Conservation (phyloP, 805 yeast species). For the Grigorovia yakushimaensis region DNA sequence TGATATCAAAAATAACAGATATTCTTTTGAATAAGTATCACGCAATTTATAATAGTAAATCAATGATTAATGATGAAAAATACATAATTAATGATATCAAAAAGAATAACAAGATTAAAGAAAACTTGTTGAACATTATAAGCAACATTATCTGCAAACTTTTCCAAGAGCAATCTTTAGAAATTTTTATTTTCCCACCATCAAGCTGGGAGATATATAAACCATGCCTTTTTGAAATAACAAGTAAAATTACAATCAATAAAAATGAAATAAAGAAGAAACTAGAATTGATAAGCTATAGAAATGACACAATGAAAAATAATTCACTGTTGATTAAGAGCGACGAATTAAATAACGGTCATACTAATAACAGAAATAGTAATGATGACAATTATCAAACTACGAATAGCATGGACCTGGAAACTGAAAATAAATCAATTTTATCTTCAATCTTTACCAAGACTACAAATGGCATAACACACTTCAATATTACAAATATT, state of each 20-base stretch:
- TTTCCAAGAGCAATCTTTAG: conserved; percentile 31
- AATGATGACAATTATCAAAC: no score
- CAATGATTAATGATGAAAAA: conserved; percentile 29
- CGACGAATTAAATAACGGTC: not conserved
- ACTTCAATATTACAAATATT: conserved; percentile 16
- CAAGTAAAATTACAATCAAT: conserved; percentile 20
- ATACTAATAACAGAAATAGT: not conserved
- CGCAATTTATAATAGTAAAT: conserved; percentile 27
- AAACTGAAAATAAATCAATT: not conserved
- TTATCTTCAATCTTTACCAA: conserved; percentile 1
- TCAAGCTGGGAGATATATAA: conserved; percentile 48
- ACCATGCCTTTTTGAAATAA: conserved; percentile 35
- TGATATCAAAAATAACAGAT: conserved; percentile 59
- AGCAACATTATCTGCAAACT: conserved; percentile 22
- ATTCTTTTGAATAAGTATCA: conserved; percentile 42
- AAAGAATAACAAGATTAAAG: conserved; percentile 26
- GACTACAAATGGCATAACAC: conserved; percentile 21
- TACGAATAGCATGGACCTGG: no score
- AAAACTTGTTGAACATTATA: conserved; percentile 19
- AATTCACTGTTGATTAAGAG: conserved; percentile 25
- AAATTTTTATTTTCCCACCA: conserved; percentile 53
- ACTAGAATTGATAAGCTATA: conserved; percentile 48
- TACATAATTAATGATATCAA: conserved; percentile 31
- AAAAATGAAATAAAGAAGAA: conserved; percentile 32
- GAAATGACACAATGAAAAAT: conserved; percentile 64